Evolutionary conservation across 2,329 filamentous ascomycete species (phyloP).

Genomic region (Ophiostoma australiae): DNA sequence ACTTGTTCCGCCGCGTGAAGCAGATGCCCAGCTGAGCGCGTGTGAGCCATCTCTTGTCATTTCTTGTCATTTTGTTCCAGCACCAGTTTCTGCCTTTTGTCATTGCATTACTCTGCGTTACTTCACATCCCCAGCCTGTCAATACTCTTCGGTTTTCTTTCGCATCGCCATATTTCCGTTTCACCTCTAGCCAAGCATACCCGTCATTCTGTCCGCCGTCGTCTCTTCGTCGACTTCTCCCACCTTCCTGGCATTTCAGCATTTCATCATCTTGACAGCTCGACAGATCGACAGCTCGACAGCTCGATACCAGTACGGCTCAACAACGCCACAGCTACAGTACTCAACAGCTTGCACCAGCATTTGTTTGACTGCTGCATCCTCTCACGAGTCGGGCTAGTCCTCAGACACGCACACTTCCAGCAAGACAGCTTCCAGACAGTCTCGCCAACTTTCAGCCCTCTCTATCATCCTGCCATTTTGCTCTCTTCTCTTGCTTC

Average conservation of each 20-base stretch:
- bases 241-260: neutral
- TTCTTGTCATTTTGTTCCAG: neutral
- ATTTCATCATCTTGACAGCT: neutral
- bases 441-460: neutral
- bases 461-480: neutral
- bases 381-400: neutral
- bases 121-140: neutral
- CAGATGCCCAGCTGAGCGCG: constrained; percentile 2
- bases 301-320: no score
- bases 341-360: neutral
- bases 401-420: neutral
- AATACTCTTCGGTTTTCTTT: neutral
- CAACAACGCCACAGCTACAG: neutral
- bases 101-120: neutral
- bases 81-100: neutral
- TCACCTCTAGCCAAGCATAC: neutral
- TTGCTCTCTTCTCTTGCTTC: neutral
- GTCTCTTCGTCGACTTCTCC: neutral
- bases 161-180: neutral
- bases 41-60: neutral
- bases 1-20: constrained; percentile 1
- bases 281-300: neutral
- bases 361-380: neutral
- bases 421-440: neutral
- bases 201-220: neutral